Evolutionary conservation across 306 rosid genomes (phyloP).

Genomic region (Cicer chorassanicum): DNA sequence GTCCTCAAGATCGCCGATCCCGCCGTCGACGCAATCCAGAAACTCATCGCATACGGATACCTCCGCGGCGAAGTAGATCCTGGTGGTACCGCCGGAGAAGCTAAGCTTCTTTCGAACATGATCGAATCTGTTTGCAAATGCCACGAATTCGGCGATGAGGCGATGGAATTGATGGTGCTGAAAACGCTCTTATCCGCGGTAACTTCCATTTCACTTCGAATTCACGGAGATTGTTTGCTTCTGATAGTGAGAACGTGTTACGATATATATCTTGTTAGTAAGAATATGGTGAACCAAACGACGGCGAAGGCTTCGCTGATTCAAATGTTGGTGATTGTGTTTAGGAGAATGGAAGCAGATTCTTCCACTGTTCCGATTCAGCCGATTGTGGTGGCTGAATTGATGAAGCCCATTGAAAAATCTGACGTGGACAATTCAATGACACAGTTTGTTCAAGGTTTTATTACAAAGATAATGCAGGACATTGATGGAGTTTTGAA

Average conservation of each 20-base stretch:
- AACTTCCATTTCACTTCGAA: slow-evolving; percentile 86
- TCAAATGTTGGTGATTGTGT: slow-evolving; percentile 97
- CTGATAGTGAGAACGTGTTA: slow-evolving; percentile 92
- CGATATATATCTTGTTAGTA: slow-evolving; percentile 84
- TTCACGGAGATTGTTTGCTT: slow-evolving; percentile 94
- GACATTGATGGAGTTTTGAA: slow-evolving; percentile 96
- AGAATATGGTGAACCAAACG: slow-evolving; percentile 87
- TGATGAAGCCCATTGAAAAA: slow-evolving; percentile 87
- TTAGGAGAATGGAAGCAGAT: slow-evolving; percentile 98
- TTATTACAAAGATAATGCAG: slow-evolving; percentile 92
- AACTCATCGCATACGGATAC: slow-evolving; percentile 82
- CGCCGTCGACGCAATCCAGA: slow-evolving; percentile 94
- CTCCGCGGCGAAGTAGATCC: slow-evolving; percentile 94
- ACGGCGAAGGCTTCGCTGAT: slow-evolving; percentile 96
- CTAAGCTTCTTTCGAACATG: slow-evolving; percentile 71
- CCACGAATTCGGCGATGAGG: slow-evolving; percentile 84
- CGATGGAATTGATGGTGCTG: slow-evolving; percentile 76
- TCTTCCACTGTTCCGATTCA: slow-evolving; percentile 93
- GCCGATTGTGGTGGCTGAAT: slow-evolving; percentile 94
- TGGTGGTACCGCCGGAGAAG: slow-evolving; percentile 61
- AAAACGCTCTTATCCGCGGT: slow-evolving; percentile 93
- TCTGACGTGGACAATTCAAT: slow-evolving; percentile 71
- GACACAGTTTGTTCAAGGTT: slow-evolving; percentile 95
- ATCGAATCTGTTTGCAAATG: slow-evolving; percentile 94
- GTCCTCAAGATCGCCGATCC: slow-evolving; percentile 93